Percentiles rank a stretch among this genome's conserved stretches.
Conservation (phyloP, 495 filamentous ascomycete species). For the Daldinia grandis region DNA sequence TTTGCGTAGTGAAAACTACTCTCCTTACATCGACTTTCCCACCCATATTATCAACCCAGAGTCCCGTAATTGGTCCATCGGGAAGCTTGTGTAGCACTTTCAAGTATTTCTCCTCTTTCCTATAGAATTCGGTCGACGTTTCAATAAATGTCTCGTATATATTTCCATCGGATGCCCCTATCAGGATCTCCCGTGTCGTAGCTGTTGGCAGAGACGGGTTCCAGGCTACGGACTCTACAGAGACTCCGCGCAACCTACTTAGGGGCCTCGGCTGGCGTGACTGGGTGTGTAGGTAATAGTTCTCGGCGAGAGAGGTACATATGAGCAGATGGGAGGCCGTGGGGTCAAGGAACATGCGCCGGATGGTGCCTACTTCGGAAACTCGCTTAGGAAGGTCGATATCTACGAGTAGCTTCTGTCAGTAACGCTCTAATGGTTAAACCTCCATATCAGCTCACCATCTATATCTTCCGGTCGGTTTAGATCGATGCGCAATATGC, state of each 20-base stretch:
- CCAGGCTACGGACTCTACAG: slow-evolving; percentile 91
- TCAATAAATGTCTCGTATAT: slow-evolving; percentile 97
- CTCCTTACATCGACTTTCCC: slow-evolving; percentile 73
- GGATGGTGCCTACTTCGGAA: slow-evolving; percentile 88
- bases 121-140: slow-evolving; percentile 89
- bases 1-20: slow-evolving; percentile 79
- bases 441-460: slow-evolving; percentile 60
- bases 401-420: slow-evolving; percentile 60
- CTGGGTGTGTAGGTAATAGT: slow-evolving; percentile 97
- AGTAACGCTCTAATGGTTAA: not conserved
- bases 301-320: slow-evolving; percentile 89
- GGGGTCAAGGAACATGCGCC: slow-evolving; percentile 95
- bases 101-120: slow-evolving; percentile 91
- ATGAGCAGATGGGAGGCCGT: slow-evolving; percentile 94
- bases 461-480: slow-evolving; percentile 95
- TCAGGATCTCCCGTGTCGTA: slow-evolving; percentile 92
- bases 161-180: slow-evolving; percentile 90
- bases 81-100: slow-evolving; percentile 79
- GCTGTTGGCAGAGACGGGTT: slow-evolving; percentile 95
- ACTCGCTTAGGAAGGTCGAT: slow-evolving; percentile 96
- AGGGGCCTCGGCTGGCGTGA: slow-evolving; percentile 85
- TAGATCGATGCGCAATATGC: slow-evolving; percentile 92
- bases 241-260: slow-evolving; percentile 82
- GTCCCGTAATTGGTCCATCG: slow-evolving; percentile 80
- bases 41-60: slow-evolving; percentile 79